Evolutionary conservation across 352 stramenopile genomes (phyloP), one percentile per base, ranked within the genome.

Genomic region (Phytophthora rubi): DNA sequence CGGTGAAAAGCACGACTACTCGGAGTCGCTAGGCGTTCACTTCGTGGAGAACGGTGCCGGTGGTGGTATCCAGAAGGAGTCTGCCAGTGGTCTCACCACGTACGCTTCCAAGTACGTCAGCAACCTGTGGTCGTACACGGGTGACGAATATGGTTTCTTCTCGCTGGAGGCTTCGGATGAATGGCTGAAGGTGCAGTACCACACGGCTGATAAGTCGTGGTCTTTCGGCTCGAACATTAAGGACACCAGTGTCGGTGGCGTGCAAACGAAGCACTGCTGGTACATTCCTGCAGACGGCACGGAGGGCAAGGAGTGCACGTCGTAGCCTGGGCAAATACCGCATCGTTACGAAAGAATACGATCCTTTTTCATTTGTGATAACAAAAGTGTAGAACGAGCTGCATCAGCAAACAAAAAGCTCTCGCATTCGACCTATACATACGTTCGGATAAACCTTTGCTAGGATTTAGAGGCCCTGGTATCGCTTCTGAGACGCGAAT

Each of bases 101-200:
- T 79, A 79, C 53, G 81, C 76, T 1, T 45, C 62, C 16, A 52
- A 63, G 51, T 83, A 86, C 44, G 59, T 89, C 9, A 69, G 76
- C 42, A 86, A 84, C 45, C 32, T 83, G 16, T 91, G 82, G 82
- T 75, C 75, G 9, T 81, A 79, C 21, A 75, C 65, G 16, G 77
- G 77, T 30, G 75, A 86, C 28, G 76, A 82, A 42, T 91, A 91
- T 56, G 83, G 82, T 9, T 80, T 90, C 51, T 90, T 91, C 53
- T 63, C 73, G 21, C 30, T 91, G 28, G 71, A 62, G 15, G 68
- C 77, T n/a, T 86, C 76, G 4, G 72, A 79, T 6, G 71, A 85
- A 16, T 90, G 80, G 82, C 60, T 86, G 12, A 73, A 85, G 39
- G 4, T 62, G 23, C 55, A 62, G 26, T 62, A 62, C 39, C 55